Conservation (phyloP, 371 early-diverging fungal species). For the Chytridium lagenaria region DNA sequence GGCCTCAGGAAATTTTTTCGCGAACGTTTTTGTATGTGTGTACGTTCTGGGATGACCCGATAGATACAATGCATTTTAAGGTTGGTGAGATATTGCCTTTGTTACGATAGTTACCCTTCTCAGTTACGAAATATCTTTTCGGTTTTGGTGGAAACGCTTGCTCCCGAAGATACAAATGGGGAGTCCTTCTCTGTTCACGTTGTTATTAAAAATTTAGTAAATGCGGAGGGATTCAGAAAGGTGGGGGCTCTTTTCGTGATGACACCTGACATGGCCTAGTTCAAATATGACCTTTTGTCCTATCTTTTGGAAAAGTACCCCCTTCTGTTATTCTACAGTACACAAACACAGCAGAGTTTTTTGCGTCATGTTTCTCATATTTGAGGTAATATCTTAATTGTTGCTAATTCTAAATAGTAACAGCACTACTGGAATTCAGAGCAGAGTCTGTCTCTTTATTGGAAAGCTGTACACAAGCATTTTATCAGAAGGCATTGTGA, state of each 20-base stretch:
- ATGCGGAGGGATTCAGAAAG: not conserved
- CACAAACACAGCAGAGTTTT: slow-evolving; percentile 28
- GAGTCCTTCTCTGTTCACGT: not conserved
- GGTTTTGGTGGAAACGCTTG: slow-evolving; percentile 33
- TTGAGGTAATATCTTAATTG: slow-evolving; percentile 27
- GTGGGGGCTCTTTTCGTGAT: not conserved
- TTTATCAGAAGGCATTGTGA: not conserved
- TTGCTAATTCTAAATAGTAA: not conserved
- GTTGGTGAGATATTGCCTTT: not conserved
- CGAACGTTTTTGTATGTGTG: slow-evolving; percentile 36
- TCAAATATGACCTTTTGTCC: slow-evolving; percentile 49
- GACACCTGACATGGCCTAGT: slow-evolving; percentile 12
- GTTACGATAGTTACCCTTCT: not conserved
- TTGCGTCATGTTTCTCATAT: slow-evolving; percentile 36
- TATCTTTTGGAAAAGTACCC: slow-evolving; percentile 25
- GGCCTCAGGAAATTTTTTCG: slow-evolving; percentile 6
- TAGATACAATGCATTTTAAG: slow-evolving; percentile 42
- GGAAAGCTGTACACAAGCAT: not conserved
- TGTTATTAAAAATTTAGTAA: not conserved
- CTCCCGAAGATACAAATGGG: not conserved
- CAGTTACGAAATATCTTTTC: slow-evolving; percentile 39
- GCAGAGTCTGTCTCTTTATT: not conserved
- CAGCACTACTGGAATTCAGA: not conserved
- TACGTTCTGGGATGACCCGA: slow-evolving; percentile 47
- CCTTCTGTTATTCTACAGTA: not conserved